phyloP scores from a whole-genome alignment of 2,329 filamentous ascomycete genomes.

The Curvularia eragrostidis region DNA sequence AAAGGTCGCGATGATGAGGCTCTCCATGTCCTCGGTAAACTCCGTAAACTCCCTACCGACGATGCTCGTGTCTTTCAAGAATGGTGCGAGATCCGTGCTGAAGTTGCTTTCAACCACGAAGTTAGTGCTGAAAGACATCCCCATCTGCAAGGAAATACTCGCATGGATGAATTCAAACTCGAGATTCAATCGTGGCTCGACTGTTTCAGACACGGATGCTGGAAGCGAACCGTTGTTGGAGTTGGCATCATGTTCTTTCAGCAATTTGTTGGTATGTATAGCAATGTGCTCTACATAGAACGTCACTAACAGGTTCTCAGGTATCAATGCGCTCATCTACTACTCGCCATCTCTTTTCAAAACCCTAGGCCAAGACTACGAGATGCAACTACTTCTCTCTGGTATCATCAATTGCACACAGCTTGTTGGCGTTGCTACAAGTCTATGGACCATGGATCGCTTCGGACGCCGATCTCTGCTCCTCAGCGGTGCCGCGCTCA shows the following conservation, averaged over 20 bases:
- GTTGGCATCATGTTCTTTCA: slow-evolving; percentile 55
- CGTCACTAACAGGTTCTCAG: slow-evolving; percentile 4
- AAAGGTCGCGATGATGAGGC: slow-evolving; percentile 56
- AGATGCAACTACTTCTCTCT: slow-evolving; percentile 65
- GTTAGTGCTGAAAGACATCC: slow-evolving; percentile 51
- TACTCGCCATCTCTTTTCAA: slow-evolving; percentile 68
- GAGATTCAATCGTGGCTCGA: slow-evolving; percentile 57
- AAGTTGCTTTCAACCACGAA: slow-evolving; percentile 61
- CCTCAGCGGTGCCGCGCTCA: slow-evolving; percentile 54
- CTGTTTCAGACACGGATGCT: slow-evolving; percentile 56
- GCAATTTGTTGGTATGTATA: slow-evolving; percentile 48
- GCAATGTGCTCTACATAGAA: neutral
- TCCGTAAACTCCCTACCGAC: slow-evolving; percentile 57
- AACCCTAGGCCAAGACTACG: slow-evolving; percentile 64
- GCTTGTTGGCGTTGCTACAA: slow-evolving; percentile 51
- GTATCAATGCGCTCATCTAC: slow-evolving; percentile 59
- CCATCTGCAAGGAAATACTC: slow-evolving; percentile 35
- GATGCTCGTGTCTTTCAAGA: slow-evolving; percentile 62
- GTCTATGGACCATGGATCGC: slow-evolving; percentile 54
- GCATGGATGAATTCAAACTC: slow-evolving; percentile 50
- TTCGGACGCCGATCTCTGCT: slow-evolving; percentile 52
- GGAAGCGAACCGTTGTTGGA: slow-evolving; percentile 53
- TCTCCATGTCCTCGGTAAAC: slow-evolving; percentile 55
- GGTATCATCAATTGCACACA: slow-evolving; percentile 66
- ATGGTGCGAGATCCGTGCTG: slow-evolving; percentile 60